Evolutionary conservation across 225 moss, liverwort and hornwort genomes (phyloP).

Genomic region (Bryum argenteum): DNA sequence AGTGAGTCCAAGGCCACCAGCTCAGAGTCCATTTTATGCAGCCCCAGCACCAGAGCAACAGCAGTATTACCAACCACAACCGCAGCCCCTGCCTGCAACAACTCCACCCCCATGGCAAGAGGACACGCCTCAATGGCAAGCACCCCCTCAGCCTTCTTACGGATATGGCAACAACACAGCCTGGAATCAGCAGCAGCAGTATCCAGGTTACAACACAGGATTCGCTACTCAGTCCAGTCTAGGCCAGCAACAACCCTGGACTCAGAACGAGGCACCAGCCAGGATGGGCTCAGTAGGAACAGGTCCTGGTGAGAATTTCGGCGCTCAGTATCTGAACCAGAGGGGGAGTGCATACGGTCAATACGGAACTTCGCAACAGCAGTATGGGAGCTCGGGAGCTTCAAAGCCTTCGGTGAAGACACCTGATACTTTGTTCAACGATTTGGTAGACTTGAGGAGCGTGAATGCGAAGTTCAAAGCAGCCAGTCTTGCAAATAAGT

Average conservation of each 20-base stretch:
- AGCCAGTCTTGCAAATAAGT: constrained; percentile 55
- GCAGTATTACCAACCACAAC: constrained; percentile 37
- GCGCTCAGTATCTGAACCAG: constrained; percentile 55
- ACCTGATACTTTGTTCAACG: constrained; percentile 83
- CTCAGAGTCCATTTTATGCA: constrained; percentile 48
- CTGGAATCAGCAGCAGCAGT: constrained; percentile 54
- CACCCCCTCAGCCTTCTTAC: constrained; percentile 21
- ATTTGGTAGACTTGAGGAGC: constrained; percentile 90
- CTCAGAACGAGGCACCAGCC: constrained; percentile 19
- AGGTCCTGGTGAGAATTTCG: constrained; percentile 55
- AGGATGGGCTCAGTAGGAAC: constrained; percentile 41
- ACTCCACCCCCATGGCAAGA: constrained; percentile 61
- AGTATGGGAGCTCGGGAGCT: constrained; percentile 35
- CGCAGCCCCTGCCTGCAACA: constrained; percentile 47
- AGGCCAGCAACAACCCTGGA: constrained; percentile 27
- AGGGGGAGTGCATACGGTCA: constrained; percentile 47
- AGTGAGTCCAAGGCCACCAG: constrained; percentile 31
- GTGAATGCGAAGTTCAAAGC: constrained; percentile 75
- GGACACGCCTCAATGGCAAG: constrained; percentile 55
- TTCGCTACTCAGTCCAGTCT: constrained; percentile 28
- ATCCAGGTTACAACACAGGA: constrained; percentile 36
- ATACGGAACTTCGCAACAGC: constrained; percentile 36
- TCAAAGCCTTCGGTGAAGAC: constrained; percentile 55
- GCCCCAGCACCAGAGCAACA: constrained; percentile 52
- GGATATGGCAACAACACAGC: constrained; percentile 31